Conservation (phyloP, 148 eudicot genomes). For the Heliosperma pusillum region DNA sequence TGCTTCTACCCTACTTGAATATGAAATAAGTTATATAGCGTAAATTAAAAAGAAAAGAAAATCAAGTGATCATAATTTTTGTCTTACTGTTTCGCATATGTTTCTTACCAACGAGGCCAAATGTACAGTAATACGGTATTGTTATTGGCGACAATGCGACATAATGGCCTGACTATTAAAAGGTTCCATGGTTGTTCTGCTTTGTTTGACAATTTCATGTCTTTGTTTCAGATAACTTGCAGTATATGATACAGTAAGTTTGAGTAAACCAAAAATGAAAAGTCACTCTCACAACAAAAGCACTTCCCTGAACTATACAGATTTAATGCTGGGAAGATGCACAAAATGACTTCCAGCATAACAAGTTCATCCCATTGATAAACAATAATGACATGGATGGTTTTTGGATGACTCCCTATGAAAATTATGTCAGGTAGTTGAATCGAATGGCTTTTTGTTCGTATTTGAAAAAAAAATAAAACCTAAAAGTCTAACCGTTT, state of each 20-base stretch:
- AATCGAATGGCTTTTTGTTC: too few relatives aligned
- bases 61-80: neutral
- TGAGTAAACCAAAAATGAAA: neutral
- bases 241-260: slow-evolving; percentile 15
- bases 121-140: slow-evolving; percentile 48
- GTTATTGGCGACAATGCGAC: neutral
- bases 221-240: slow-evolving; percentile 10
- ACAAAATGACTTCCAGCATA: slow-evolving; percentile 19
- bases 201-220: slow-evolving; percentile 9
- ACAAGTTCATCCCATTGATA: slow-evolving; percentile 23
- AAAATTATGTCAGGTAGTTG: too few relatives aligned
- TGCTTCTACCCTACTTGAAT: too few relatives aligned
- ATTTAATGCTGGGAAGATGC: slow-evolving; percentile 27
- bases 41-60: neutral
- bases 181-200: neutral
- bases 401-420: too few relatives aligned
- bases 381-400: slow-evolving; percentile 35
- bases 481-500: too few relatives aligned
- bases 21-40: neutral
- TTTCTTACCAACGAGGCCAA: slow-evolving; percentile 79
- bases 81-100: slow-evolving; percentile 43
- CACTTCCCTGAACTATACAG: slow-evolving; percentile 13
- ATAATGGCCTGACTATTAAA: neutral
- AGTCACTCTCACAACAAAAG: too few relatives aligned
- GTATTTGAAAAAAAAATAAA: too few relatives aligned